Evolutionary conservation across 192 early-diverging fungal genomes (phyloP), one percentile per base, ranked within the genome.

Genomic region (Geranomyces variabilis): DNA sequence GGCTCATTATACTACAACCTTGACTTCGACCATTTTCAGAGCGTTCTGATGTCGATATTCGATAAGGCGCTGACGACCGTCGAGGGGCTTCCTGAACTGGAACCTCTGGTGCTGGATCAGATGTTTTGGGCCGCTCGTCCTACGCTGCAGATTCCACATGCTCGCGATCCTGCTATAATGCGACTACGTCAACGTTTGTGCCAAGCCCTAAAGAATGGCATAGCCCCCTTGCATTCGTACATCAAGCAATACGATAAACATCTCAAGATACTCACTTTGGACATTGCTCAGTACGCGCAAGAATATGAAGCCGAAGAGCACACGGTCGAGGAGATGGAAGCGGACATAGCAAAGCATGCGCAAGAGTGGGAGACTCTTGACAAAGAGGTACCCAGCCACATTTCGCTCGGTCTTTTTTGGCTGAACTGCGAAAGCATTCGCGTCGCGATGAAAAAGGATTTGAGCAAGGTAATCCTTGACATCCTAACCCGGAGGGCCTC

Each of bases 61-160:
- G 86, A 88, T 65, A 88, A 87, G 66, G 77, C 82, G 0, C 55
- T 88, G 34, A 53, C 75, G 1, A 75, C 80, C 15, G 71, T 84
- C 19, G 87, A 86, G 48, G 77, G 73, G 51, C 61, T 89, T 14
- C 86, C 84, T 1, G 84, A 89, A 51, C 72, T 89, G 0, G 87
- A 89, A 60, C 86, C 86, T 0, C 26, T 88, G 10, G 79, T 89
- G 1, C 33, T 89, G 59, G 83, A 88, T 21, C 77, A 86, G 62
- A 87, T 89, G 73, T 89, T 86, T 49, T 89, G 85, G 85, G 86
- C 87, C 2, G 73, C 81, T 0, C 81, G 82, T 46, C 81, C 86
- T 10, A 79, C 77, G 34, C 64, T 89, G 17, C 82, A 88, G 60
- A 81, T 78, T 30, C 78, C 80, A 10, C 81, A 83, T 46, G 56